These are phyloP conservation scores for Sophora flavescens DNA, from an alignment of 306 rosid genomes.

Conservation along the genomic window DNA sequence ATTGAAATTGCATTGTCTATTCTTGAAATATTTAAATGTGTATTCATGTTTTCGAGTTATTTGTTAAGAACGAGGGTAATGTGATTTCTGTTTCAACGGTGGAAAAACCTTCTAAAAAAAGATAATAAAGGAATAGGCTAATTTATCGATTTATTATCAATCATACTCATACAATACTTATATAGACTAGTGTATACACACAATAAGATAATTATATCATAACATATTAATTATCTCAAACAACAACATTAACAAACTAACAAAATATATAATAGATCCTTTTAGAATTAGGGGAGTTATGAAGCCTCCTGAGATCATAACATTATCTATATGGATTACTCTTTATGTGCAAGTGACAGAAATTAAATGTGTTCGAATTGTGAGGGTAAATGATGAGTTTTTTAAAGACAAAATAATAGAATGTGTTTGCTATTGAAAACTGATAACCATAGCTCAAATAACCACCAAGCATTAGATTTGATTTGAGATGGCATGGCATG, in stretches of 20 bases:
- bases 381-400: not conserved
- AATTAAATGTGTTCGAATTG: not conserved
- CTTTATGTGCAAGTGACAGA: not conserved
- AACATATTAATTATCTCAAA: too few relatives aligned
- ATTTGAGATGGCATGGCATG: not conserved
- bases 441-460: not conserved
- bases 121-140: too few relatives aligned
- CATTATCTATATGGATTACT: not conserved
- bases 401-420: slow-evolving; percentile 10
- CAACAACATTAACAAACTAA: too few relatives aligned
- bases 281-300: too few relatives aligned
- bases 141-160: too few relatives aligned
- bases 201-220: too few relatives aligned
- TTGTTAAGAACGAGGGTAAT: not conserved
- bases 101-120: too few relatives aligned
- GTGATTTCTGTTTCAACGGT: too few relatives aligned
- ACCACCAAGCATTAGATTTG: not conserved
- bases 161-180: too few relatives aligned
- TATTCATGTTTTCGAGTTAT: not conserved
- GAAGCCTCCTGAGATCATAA: too few relatives aligned
- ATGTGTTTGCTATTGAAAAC: slow-evolving; percentile 31
- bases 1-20: slow-evolving; percentile 16
- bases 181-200: too few relatives aligned
- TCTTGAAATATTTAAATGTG: slow-evolving; percentile 4
- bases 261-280: too few relatives aligned